Evolutionary conservation across 1,139 yeast species (phyloP).

Genomic region (Kodamaea ohmeri): DNA sequence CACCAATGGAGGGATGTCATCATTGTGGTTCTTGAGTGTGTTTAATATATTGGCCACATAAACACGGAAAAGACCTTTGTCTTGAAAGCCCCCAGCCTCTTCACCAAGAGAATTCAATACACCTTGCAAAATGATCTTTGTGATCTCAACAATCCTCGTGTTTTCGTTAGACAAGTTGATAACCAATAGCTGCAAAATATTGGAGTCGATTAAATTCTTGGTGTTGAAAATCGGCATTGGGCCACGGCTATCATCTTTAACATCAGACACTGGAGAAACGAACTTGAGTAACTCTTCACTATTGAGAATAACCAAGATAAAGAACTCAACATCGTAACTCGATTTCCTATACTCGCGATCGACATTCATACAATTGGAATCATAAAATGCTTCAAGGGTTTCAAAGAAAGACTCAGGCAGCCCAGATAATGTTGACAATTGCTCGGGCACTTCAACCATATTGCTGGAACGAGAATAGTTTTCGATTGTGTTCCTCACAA

Average conservation of each 20-base stretch:
- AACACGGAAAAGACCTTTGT: slow-evolving; percentile 54
- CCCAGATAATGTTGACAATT: neutral
- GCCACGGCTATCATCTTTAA: slow-evolving; percentile 6
- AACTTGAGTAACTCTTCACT: slow-evolving; percentile 57
- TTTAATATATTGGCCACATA: slow-evolving; percentile 59
- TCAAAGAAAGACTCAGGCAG: slow-evolving; percentile 15
- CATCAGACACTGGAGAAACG: slow-evolving; percentile 21
- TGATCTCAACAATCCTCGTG: slow-evolving; percentile 18
- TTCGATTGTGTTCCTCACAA: slow-evolving; percentile 49
- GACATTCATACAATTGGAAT: slow-evolving; percentile 13
- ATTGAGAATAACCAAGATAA: slow-evolving; percentile 54
- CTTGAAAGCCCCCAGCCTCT: slow-evolving; percentile 45
- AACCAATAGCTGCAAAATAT: slow-evolving; percentile 56
- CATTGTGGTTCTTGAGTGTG: slow-evolving; percentile 31
- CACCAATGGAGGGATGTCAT: slow-evolving; percentile 25
- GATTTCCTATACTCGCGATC: slow-evolving; percentile 22
- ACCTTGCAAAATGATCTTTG: slow-evolving; percentile 42
- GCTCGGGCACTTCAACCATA: neutral
- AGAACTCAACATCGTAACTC: slow-evolving; percentile 60
- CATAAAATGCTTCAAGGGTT: slow-evolving; percentile 25
- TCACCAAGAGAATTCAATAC: slow-evolving; percentile 36
- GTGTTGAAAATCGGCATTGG: slow-evolving; percentile 41
- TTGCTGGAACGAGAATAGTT: slow-evolving; percentile 12
- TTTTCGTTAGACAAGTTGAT: slow-evolving; percentile 37
- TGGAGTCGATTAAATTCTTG: slow-evolving; percentile 56